phyloP scores from a whole-genome alignment of 495 filamentous ascomycete genomes.

The Aspergillus campestris region DNA sequence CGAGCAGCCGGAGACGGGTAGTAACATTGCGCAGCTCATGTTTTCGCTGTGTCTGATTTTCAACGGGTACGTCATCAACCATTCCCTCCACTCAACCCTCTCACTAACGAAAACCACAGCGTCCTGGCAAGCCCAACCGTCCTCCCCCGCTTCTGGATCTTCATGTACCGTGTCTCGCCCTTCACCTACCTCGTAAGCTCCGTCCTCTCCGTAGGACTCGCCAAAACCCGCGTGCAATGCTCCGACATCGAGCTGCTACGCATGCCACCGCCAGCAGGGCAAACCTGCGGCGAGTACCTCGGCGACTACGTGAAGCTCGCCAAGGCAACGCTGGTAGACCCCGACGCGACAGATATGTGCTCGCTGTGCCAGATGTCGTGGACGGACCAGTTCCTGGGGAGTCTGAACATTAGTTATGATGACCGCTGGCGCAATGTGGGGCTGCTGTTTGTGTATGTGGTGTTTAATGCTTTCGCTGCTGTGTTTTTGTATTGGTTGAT shows the following conservation, averaged over 20 bases:
- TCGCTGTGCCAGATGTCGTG: slow-evolving; percentile 48
- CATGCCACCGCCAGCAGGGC: slow-evolving; percentile 42
- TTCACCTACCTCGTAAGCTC: slow-evolving; percentile 62
- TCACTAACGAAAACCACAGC: slow-evolving; percentile 28
- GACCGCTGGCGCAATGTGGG: slow-evolving; percentile 68
- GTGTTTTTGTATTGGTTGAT: slow-evolving; percentile 71
- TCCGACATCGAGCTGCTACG: slow-evolving; percentile 49
- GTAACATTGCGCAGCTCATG: slow-evolving; percentile 56
- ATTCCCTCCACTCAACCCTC: background rate
- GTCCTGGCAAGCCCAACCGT: slow-evolving; percentile 57
- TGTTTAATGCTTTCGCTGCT: slow-evolving; percentile 70
- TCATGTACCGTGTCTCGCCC: slow-evolving; percentile 74
- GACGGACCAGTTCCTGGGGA: slow-evolving; percentile 55
- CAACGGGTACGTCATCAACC: slow-evolving; percentile 38
- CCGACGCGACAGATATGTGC: slow-evolving; percentile 45
- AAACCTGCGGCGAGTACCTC: slow-evolving; percentile 54
- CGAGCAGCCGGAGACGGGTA: slow-evolving; percentile 55
- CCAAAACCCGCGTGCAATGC: slow-evolving; percentile 52
- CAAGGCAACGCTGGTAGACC: slow-evolving; percentile 48
- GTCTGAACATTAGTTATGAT: slow-evolving; percentile 39
- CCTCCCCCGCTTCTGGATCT: slow-evolving; percentile 73
- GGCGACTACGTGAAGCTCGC: slow-evolving; percentile 32
- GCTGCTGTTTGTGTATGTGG: slow-evolving; percentile 58
- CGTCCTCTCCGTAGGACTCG: slow-evolving; percentile 53
- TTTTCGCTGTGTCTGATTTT: slow-evolving; percentile 64